Evolutionary conservation across 805 yeast genomes (phyloP).

Genomic region (Dipodascus albidus): DNA sequence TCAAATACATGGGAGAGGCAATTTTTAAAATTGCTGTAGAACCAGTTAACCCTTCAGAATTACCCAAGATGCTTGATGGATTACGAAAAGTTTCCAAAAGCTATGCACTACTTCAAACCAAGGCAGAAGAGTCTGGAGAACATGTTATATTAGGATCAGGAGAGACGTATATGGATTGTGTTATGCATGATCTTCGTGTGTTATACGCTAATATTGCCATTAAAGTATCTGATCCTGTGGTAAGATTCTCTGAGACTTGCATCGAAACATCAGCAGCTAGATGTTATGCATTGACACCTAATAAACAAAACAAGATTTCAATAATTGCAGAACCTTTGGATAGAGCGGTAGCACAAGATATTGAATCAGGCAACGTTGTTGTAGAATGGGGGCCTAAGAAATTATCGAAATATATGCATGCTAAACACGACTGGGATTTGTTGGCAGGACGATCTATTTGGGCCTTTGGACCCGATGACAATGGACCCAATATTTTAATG

Average conservation of each 20-base stretch:
- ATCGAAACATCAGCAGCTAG: conserved; percentile 53
- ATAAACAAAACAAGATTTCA: conserved; percentile 46
- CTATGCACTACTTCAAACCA: conserved; percentile 56
- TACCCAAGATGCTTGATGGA: conserved; percentile 63
- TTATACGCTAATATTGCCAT: conserved; percentile 56
- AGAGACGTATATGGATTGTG: conserved; percentile 76
- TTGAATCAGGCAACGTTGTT: conserved; percentile 37
- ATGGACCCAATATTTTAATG: conserved; percentile 39
- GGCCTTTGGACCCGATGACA: conserved; percentile 55
- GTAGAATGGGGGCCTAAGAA: conserved; percentile 28
- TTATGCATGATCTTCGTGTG: conserved; percentile 62
- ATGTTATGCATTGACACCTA: conserved; percentile 47
- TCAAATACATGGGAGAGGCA: conserved; percentile 39
- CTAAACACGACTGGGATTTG: conserved; percentile 67
- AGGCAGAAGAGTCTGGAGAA: conserved; percentile 84
- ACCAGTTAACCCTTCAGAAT: conserved; percentile 67
- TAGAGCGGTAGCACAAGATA: conserved; percentile 40
- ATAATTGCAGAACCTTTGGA: conserved; percentile 69
- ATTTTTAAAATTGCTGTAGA: conserved; percentile 76
- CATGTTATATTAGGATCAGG: conserved; percentile 74
- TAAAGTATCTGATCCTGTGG: conserved; percentile 75
- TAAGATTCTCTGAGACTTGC: conserved; percentile 70
- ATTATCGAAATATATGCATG: conserved; percentile 44
- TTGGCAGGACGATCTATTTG: conserved; percentile 73
- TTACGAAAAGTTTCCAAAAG: conserved; percentile 48